Percentiles rank a stretch among this genome's conserved stretches.
Conservation (phyloP, 768 basidiomycete genomes). For the Tricholoma saponaceum region DNA sequence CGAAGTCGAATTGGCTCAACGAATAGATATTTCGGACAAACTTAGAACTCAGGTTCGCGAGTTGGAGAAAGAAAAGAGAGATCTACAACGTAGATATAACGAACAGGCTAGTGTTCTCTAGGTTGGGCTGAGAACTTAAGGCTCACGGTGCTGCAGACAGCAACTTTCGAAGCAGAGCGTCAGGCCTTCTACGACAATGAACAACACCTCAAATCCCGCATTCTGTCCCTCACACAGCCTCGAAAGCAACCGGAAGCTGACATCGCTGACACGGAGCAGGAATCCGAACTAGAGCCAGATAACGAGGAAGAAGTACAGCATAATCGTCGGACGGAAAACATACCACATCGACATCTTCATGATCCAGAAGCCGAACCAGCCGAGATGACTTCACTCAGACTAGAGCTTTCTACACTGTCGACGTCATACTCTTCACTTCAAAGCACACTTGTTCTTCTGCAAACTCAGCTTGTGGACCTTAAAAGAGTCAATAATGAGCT, state of each 20-base stretch:
- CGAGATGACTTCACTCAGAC: constrained; percentile 78
- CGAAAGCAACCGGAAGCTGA: constrained; percentile 49
- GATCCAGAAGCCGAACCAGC: constrained; percentile 76
- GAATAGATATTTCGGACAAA: constrained; percentile 81
- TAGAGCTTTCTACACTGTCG: constrained; percentile 84
- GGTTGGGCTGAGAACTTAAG: constrained; percentile 1
- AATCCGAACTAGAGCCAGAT: constrained; percentile 39
- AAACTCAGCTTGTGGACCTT: constrained; percentile 81
- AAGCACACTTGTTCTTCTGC: constrained; percentile 78
- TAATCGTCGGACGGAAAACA: constrained; percentile 14
- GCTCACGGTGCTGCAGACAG: constrained; percentile 45
- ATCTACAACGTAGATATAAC: constrained; percentile 76
- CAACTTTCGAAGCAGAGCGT: constrained; percentile 87
- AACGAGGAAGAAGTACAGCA: constrained; percentile 22
- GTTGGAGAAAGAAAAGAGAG: constrained; percentile 85
- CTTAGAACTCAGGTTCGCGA: constrained; percentile 77
- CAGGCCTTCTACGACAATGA: constrained; percentile 93
- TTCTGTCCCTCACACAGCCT: constrained; percentile 70
- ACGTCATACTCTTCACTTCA: constrained; percentile 83
- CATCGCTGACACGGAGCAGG: constrained; percentile 28
- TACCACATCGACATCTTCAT: constrained; percentile 41
- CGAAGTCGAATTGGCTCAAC: constrained; percentile 78
- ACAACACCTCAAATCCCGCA: constrained; percentile 88
- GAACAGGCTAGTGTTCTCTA: constrained; percentile 61
- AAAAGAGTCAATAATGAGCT: constrained; percentile 83